Conservation (phyloP, 768 basidiomycete species). For the Crepidotus variabilis region DNA sequence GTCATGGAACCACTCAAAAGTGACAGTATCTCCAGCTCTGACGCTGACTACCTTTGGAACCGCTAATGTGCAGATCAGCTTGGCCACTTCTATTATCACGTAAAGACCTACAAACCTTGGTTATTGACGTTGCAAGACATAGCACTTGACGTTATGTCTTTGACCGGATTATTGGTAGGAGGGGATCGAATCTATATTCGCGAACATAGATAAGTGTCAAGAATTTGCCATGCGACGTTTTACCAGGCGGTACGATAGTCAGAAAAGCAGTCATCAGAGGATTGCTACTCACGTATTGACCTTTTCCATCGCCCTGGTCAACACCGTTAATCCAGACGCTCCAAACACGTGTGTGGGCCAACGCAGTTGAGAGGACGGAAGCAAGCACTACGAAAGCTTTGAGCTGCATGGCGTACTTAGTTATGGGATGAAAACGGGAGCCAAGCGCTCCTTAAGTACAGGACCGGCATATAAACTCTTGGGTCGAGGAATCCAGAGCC, state of each 20-base stretch:
- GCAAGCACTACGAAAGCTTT: constrained; percentile 15
- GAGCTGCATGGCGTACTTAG: constrained; percentile 22
- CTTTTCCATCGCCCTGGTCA: constrained; percentile 19
- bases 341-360: constrained; percentile 32
- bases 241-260: no score
- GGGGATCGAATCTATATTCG: constrained; percentile 29
- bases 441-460: no score
- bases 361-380: constrained; percentile 17
- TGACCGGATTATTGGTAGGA: constrained; percentile 32
- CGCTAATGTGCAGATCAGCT: constrained; percentile 13
- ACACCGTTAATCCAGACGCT: constrained; percentile 32
- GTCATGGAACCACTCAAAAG: constrained; percentile 33
- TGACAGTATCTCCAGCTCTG: constrained; percentile 27
- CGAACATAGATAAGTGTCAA: background rate
- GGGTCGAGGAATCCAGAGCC: no score
- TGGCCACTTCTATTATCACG: background rate
- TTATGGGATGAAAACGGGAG: no score
- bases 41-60: constrained; percentile 26
- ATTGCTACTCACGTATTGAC: constrained; percentile 21
- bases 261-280: no score
- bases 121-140: constrained; percentile 32
- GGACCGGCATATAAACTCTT: no score
- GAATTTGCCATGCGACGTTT: background rate
- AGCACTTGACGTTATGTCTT: constrained; percentile 26
- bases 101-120: constrained; percentile 13